Conservation (phyloP, 2,329 filamentous ascomycete genomes). For the Penicillium sp. region DNA sequence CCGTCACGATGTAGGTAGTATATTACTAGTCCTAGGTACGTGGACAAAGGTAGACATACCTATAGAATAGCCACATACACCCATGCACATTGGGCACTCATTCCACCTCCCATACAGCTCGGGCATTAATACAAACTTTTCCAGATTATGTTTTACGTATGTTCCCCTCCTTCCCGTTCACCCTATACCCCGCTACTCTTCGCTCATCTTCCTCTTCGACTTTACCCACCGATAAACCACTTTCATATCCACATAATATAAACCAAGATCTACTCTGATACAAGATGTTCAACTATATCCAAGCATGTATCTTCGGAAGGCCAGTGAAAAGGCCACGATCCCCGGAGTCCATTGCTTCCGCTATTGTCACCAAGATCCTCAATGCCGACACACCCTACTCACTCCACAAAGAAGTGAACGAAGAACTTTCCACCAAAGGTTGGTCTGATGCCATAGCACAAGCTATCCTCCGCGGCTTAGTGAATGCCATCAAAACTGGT, state of each 20-base stretch:
- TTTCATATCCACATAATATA: not conserved
- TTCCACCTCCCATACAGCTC: too few species aligned
- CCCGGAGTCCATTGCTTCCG: not conserved
- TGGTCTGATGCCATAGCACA: not conserved
- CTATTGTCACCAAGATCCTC: not conserved
- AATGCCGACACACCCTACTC: not conserved
- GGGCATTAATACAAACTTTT: too few species aligned
- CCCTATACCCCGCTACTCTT: not conserved
- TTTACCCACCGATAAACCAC: not conserved
- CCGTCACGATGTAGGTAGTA: not conserved
- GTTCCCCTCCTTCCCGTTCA: not conserved
- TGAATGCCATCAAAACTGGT: not conserved
- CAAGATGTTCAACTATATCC: not conserved
- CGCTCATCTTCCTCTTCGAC: not conserved
- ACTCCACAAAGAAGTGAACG: not conserved
- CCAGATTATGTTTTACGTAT: not conserved
- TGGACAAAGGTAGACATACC: not conserved
- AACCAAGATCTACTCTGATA: not conserved
- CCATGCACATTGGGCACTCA: not conserved
- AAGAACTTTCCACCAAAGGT: not conserved
- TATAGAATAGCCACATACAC: not conserved
- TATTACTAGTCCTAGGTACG: not conserved
- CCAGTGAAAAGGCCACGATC: not conserved
- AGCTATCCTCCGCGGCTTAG: not conserved
- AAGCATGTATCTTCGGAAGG: not conserved